These are phyloP conservation scores for Drosera capensis DNA, from an alignment of 148 eudicot genomes.

Conservation along the genomic window DNA sequence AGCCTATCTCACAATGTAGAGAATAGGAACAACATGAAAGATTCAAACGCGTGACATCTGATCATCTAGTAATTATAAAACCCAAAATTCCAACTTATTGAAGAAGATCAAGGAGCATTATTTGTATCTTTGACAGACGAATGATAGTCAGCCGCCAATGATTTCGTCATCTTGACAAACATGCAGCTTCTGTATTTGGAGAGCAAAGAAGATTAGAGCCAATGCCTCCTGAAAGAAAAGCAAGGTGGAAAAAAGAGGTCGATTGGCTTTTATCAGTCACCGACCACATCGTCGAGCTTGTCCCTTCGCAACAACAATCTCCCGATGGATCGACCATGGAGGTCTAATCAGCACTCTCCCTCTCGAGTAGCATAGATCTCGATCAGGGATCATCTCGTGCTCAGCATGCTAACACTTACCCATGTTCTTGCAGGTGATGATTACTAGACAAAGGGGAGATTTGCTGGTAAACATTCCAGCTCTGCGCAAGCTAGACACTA, in stretches of 20 bases:
- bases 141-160: too few relatives aligned
- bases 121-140: too few relatives aligned
- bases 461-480: slow-evolving; percentile 69
- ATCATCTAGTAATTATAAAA: too few relatives aligned
- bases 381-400: not conserved
- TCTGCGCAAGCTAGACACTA: slow-evolving; percentile 62
- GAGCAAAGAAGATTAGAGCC: slow-evolving; percentile 61
- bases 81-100: too few relatives aligned
- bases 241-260: slow-evolving; percentile 70
- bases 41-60: too few relatives aligned
- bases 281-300: slow-evolving; percentile 74
- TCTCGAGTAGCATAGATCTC: not conserved
- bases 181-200: slow-evolving; percentile 74
- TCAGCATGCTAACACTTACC: not conserved
- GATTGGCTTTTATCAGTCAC: slow-evolving; percentile 80
- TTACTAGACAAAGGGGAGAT: slow-evolving; percentile 70
- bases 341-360: slow-evolving; percentile 20
- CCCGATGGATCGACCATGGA: slow-evolving; percentile 72
- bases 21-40: too few relatives aligned
- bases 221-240: slow-evolving; percentile 51
- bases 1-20: too few relatives aligned
- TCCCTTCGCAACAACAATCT: slow-evolving; percentile 51
- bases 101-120: too few relatives aligned
- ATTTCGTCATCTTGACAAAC: not conserved
- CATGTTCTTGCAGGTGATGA: slow-evolving; percentile 47